Evolutionary conservation across 2,329 filamentous ascomycete species (phyloP).

Genomic region (Fusarium humuli): DNA sequence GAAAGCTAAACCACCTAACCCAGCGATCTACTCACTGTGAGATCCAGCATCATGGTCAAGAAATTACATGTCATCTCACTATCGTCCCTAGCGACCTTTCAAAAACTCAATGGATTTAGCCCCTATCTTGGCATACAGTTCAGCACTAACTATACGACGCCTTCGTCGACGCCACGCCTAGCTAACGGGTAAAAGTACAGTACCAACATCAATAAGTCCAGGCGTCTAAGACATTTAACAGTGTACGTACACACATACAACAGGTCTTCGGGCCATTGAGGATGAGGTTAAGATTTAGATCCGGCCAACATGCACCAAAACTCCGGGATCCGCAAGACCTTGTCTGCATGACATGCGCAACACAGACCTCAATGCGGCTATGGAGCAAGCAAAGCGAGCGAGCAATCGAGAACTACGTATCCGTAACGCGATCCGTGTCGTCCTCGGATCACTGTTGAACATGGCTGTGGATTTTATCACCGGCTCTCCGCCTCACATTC

Average conservation of each 20-base stretch:
- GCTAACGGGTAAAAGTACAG: not conserved
- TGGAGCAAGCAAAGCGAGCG: constrained; percentile 15
- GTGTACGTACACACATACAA: constrained; percentile 6
- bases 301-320: not conserved
- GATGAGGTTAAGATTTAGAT: constrained; percentile 1
- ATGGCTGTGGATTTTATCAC: constrained; percentile 3
- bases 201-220: constrained; percentile 8
- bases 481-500: constrained; percentile 2
- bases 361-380: constrained; percentile 30
- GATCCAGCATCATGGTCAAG: not conserved
- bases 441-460: constrained; percentile 1
- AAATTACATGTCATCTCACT: not conserved
- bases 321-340: constrained; percentile 9
- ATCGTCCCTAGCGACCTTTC: not conserved
- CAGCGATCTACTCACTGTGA: not conserved
- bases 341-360: constrained; percentile 26
- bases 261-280: constrained; percentile 12
- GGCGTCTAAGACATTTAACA: constrained; percentile 16
- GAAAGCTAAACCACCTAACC: not conserved
- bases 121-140: not conserved
- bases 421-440: constrained; percentile 14
- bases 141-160: not conserved
- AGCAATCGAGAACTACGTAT: constrained; percentile 2
- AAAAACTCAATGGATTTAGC: not conserved
- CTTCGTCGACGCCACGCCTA: constrained; percentile 17